Percentiles rank a stretch among this genome's conserved stretches.
These are phyloP conservation scores for Hypericum androsaemum DNA, from an alignment of 345 rosid genomes.

Conservation along the genomic window DNA sequence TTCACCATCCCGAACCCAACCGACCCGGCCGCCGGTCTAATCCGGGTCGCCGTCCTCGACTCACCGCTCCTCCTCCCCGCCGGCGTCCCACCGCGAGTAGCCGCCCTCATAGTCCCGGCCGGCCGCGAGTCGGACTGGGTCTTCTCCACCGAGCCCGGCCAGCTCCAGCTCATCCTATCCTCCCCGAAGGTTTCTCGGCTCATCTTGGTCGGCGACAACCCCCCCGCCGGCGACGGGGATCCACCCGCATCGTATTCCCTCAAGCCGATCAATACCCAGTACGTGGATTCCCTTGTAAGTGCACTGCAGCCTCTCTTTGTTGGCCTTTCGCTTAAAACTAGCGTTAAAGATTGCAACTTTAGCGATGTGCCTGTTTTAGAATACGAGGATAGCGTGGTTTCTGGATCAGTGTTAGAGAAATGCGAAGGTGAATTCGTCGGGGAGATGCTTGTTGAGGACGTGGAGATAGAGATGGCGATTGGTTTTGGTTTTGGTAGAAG, in stretches of 20 bases:
- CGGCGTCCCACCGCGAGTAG: slow-evolving; percentile 28
- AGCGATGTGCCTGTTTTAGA: slow-evolving; percentile 36
- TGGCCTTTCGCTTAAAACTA: slow-evolving; percentile 42
- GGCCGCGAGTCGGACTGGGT: slow-evolving; percentile 72
- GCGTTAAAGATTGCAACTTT: slow-evolving; percentile 12
- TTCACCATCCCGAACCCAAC: slow-evolving; percentile 45
- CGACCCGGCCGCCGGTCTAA: slow-evolving; percentile 17
- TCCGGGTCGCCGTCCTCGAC: slow-evolving; percentile 76
- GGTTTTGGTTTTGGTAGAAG: slow-evolving; percentile 14
- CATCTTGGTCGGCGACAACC: slow-evolving; percentile 44
- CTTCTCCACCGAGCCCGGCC: slow-evolving; percentile 84
- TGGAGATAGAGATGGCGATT: slow-evolving; percentile 37
- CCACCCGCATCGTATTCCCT: slow-evolving; percentile 15
- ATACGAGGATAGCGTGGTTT: slow-evolving; percentile 52
- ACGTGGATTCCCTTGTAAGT: slow-evolving; percentile 16
- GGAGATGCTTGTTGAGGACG: slow-evolving; percentile 78
- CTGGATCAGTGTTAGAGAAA: slow-evolving; percentile 39
- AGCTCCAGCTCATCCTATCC: slow-evolving; percentile 63
- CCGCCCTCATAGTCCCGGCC: slow-evolving; percentile 61
- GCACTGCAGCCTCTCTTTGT: slow-evolving; percentile 36
- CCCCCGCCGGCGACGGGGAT: slow-evolving; percentile 11
- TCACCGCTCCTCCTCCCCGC: slow-evolving; percentile 32
- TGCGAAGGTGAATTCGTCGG: slow-evolving; percentile 46
- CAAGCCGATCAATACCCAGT: slow-evolving; percentile 8
- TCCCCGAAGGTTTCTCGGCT: slow-evolving; percentile 50